These are phyloP conservation scores for Cadophora malorum DNA, from an alignment of 2,329 filamentous ascomycete species.

Conservation along the genomic window DNA sequence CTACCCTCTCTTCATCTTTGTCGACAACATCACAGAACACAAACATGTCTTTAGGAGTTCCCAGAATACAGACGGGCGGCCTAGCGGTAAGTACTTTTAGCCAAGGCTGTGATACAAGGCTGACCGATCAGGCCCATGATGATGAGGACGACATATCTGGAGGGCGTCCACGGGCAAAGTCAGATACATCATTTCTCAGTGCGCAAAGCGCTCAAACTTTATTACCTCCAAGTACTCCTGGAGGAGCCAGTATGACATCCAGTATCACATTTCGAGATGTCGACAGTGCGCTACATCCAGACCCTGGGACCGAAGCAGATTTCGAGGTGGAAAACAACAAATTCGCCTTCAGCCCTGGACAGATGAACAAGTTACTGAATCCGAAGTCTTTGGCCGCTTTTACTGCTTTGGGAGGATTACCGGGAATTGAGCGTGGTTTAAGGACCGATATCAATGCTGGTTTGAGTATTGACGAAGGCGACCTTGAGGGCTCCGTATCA, in stretches of 20 bases:
- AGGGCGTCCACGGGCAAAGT: slow-evolving; percentile 19
- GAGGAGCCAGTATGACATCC: slow-evolving; percentile 22
- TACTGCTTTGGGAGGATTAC: slow-evolving; percentile 74
- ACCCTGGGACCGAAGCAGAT: slow-evolving; percentile 73
- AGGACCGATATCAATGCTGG: slow-evolving; percentile 69
- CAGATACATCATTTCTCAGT: slow-evolving; percentile 25
- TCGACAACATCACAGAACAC: background rate
- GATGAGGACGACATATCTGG: slow-evolving; percentile 21
- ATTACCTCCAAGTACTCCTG: slow-evolving; percentile 20
- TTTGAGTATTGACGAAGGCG: slow-evolving; percentile 72
- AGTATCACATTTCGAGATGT: slow-evolving; percentile 23
- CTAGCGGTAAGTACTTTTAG: slow-evolving; percentile 18
- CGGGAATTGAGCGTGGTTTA: slow-evolving; percentile 77
- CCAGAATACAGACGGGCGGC: slow-evolving; percentile 21
- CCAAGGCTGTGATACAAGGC: slow-evolving; percentile 9
- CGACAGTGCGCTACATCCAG: slow-evolving; percentile 53
- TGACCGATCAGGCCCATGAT: slow-evolving; percentile 18
- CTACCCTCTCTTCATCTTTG: background rate
- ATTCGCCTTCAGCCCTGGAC: slow-evolving; percentile 76
- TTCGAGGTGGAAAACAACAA: slow-evolving; percentile 72
- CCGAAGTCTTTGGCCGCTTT: slow-evolving; percentile 80
- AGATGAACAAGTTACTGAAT: slow-evolving; percentile 77
- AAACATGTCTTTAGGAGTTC: slow-evolving; percentile 18
- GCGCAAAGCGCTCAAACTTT: slow-evolving; percentile 23
- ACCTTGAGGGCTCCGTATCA: slow-evolving; percentile 64